These are phyloP conservation scores for Trametes polyzona DNA, from an alignment of 1,284 basidiomycete species.

Conservation along the genomic window DNA sequence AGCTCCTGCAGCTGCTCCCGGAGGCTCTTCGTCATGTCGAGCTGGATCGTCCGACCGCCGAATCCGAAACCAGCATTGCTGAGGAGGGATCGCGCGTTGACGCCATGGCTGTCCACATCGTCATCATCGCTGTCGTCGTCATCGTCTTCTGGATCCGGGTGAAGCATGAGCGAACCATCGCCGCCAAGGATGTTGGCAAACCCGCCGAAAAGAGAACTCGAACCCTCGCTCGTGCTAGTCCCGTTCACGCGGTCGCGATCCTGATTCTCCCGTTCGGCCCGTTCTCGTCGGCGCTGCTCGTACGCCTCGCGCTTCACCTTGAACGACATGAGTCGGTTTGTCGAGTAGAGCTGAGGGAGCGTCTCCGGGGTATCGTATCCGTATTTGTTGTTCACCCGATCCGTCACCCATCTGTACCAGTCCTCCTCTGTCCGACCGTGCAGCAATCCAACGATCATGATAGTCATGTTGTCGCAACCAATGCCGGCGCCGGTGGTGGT, in stretches of 20 bases:
- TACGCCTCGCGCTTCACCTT: constrained; percentile 57
- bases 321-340: constrained; percentile 61
- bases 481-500: constrained; percentile 90
- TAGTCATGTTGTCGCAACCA: constrained; percentile 99
- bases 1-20: constrained; percentile 66
- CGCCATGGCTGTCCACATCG: constrained; percentile 43
- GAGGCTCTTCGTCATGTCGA: constrained; percentile 57
- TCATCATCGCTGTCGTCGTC: constrained; percentile 58
- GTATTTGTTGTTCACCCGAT: constrained; percentile 78
- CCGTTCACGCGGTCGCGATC: constrained; percentile 33
- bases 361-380: constrained; percentile 74
- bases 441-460: constrained; percentile 89
- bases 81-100: constrained; percentile 48
- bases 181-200: constrained; percentile 48
- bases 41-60: constrained; percentile 28
- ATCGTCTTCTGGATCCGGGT: constrained; percentile 41
- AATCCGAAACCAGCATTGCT: constrained; percentile 48
- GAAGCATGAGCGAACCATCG: constrained; percentile 25
- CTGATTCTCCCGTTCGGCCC: constrained; percentile 49
- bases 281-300: constrained; percentile 46
- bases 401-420: constrained; percentile 92
- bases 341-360: constrained; percentile 71
- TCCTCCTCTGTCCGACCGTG: constrained; percentile 87
- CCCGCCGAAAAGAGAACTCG: constrained; percentile 37
- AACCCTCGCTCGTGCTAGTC: constrained; percentile 28